Conservation (phyloP, 768 basidiomycete species). For the Macrocybe gigantea region DNA sequence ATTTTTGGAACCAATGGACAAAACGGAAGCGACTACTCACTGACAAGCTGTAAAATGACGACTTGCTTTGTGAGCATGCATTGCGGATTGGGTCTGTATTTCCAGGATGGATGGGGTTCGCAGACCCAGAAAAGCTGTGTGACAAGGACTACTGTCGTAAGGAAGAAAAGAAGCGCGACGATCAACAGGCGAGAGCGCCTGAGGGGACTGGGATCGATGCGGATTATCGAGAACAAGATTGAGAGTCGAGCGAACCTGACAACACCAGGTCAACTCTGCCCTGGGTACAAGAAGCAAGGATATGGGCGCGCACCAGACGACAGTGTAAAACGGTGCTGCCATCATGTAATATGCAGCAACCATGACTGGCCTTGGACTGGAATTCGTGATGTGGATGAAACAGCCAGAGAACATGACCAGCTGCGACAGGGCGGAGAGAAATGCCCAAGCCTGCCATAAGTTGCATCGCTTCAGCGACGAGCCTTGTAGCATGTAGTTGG, state of each 20-base stretch:
- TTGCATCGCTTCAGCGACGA: not conserved
- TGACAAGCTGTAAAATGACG: conserved; percentile 45
- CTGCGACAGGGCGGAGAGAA: conserved; percentile 20
- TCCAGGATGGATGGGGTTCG: conserved; percentile 33
- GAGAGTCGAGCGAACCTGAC: conserved; percentile 42
- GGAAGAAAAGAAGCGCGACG: conserved; percentile 24
- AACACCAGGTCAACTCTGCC: not conserved
- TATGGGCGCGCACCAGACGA: conserved; percentile 26
- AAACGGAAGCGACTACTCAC: conserved; percentile 25
- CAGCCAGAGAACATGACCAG: conserved; percentile 21
- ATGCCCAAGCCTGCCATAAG: conserved; percentile 20
- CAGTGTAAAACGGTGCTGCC: conserved; percentile 29
- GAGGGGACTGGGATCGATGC: conserved; percentile 34
- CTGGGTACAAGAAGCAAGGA: not conserved
- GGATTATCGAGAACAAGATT: conserved; percentile 49
- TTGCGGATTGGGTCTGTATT: conserved; percentile 24
- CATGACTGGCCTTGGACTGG: conserved; percentile 8
- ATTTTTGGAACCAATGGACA: not conserved
- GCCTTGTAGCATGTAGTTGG: not conserved
- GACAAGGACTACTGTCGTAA: conserved; percentile 29
- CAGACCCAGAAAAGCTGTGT: conserved; percentile 42
- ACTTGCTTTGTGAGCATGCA: conserved; percentile 41
- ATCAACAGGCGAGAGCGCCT: conserved; percentile 19
- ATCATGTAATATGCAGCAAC: conserved; percentile 28
- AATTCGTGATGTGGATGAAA: conserved; percentile 19